These are phyloP conservation scores for Mycena chlorophos DNA, from an alignment of 768 basidiomycete genomes.

Conservation along the genomic window DNA sequence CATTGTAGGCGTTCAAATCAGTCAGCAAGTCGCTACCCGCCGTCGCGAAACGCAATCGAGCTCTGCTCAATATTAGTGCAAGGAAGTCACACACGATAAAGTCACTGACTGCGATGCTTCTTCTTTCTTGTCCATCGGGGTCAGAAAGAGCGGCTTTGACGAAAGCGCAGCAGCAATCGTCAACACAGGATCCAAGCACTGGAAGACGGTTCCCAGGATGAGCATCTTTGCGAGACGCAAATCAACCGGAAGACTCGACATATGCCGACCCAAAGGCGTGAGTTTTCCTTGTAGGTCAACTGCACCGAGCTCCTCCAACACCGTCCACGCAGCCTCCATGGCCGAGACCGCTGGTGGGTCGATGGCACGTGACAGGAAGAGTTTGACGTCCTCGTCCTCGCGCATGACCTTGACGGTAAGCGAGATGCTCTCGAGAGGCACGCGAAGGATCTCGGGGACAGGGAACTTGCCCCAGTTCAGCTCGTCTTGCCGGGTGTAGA, in stretches of 20 bases:
- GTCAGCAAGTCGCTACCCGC: conserved; percentile 85
- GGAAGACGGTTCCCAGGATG: conserved; percentile 79
- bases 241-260: conserved; percentile 86
- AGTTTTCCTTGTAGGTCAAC: conserved; percentile 61
- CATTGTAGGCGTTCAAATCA: conserved; percentile 73
- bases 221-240: conserved; percentile 93
- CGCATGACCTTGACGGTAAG: conserved; percentile 80
- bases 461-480: conserved; percentile 69
- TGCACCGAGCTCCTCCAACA: conserved; percentile 77
- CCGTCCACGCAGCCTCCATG: conserved; percentile 74
- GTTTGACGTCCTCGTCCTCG: conserved; percentile 76
- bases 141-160: conserved; percentile 83
- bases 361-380: conserved; percentile 72
- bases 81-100: neutral
- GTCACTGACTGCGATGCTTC: conserved; percentile 65
- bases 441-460: conserved; percentile 84
- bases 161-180: conserved; percentile 83
- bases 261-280: conserved; percentile 81
- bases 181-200: conserved; percentile 77
- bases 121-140: conserved; percentile 80
- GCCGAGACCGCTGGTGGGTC: conserved; percentile 78
- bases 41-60: conserved; percentile 65
- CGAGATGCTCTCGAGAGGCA: conserved; percentile 80
- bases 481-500: conserved; percentile 78
- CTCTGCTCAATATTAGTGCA: conserved; percentile 43